Percentiles rank a stretch among this genome's conserved stretches.
Evolutionary conservation across 2,329 filamentous ascomycete species (phyloP).

Genomic region (Plenodomus biglobosus): DNA sequence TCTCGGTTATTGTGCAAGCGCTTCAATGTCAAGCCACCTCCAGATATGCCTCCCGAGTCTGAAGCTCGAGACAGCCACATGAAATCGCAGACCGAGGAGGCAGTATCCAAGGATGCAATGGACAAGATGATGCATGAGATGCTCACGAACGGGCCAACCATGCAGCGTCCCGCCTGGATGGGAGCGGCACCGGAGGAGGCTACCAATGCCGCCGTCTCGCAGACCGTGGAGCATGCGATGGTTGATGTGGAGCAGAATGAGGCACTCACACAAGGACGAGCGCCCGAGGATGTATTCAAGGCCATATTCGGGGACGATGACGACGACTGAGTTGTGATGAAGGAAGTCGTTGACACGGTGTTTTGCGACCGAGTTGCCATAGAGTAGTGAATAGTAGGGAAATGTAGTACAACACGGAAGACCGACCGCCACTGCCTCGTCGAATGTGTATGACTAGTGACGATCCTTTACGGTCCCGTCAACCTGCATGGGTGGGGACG

Average conservation of each 20-base stretch:
- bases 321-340: slow-evolving; percentile 45
- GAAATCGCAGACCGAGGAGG: slow-evolving; percentile 43
- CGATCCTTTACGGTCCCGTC: too few relatives aligned
- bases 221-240: slow-evolving; percentile 24
- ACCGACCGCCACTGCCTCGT: too few relatives aligned
- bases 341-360: not conserved
- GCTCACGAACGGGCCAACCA: slow-evolving; percentile 26
- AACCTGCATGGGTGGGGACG: not conserved
- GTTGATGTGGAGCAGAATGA: slow-evolving; percentile 77
- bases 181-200: slow-evolving; percentile 6
- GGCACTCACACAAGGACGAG: slow-evolving; percentile 70
- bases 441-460: too few relatives aligned
- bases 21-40: slow-evolving; percentile 80
- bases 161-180: slow-evolving; percentile 38
- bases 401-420: too few relatives aligned
- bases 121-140: slow-evolving; percentile 40
- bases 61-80: slow-evolving; percentile 37
- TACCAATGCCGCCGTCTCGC: slow-evolving; percentile 1
- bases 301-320: slow-evolving; percentile 92
- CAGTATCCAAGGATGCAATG: slow-evolving; percentile 58
- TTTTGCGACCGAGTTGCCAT: not conserved
- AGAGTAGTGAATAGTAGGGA: not conserved
- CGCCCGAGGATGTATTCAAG: slow-evolving; percentile 79
- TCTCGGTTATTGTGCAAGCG: slow-evolving; percentile 87
- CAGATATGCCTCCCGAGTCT: slow-evolving; percentile 60